phyloP scores from a whole-genome alignment of 805 yeast genomes.

The Kuraishia hungarica region DNA sequence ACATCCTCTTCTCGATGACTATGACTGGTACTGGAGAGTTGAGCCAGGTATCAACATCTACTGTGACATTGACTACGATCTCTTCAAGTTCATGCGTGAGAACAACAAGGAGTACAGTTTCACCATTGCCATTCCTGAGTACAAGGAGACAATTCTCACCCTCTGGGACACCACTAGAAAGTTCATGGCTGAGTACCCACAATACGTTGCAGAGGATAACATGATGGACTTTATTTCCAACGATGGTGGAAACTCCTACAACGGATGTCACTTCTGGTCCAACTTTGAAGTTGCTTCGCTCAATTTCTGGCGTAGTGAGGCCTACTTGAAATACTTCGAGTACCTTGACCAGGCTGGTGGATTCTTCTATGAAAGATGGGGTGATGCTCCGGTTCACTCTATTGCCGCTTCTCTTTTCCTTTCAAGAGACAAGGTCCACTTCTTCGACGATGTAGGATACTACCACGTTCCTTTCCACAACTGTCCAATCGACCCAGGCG shows the following conservation, averaged over 20 bases:
- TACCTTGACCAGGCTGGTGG: conserved; percentile 76
- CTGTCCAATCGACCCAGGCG: conserved; percentile 63
- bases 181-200: conserved; percentile 53
- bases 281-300: conserved; percentile 78
- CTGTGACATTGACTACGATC: conserved; percentile 78
- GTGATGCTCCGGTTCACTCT: conserved; percentile 90
- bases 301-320: conserved; percentile 66
- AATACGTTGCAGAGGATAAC: conserved; percentile 50
- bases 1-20: conserved; percentile 66
- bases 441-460: conserved; percentile 82
- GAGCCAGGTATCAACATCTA: conserved; percentile 77
- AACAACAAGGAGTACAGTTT: conserved; percentile 68
- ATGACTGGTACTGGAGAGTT: conserved; percentile 91
- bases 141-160: conserved; percentile 61
- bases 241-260: conserved; percentile 63
- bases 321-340: conserved; percentile 64
- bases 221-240: conserved; percentile 63
- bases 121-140: conserved; percentile 74
- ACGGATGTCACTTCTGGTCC: conserved; percentile 87
- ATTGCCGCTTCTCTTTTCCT: conserved; percentile 77
- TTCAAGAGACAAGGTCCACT: conserved; percentile 62
- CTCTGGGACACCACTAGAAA: conserved; percentile 65
- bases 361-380: conserved; percentile 92
- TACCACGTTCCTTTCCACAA: conserved; percentile 74
- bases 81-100: conserved; percentile 76